Base-by-base conservation (phyloP, 1,284 basidiomycete genomes). In the Sporisorium exsertum region DNA sequence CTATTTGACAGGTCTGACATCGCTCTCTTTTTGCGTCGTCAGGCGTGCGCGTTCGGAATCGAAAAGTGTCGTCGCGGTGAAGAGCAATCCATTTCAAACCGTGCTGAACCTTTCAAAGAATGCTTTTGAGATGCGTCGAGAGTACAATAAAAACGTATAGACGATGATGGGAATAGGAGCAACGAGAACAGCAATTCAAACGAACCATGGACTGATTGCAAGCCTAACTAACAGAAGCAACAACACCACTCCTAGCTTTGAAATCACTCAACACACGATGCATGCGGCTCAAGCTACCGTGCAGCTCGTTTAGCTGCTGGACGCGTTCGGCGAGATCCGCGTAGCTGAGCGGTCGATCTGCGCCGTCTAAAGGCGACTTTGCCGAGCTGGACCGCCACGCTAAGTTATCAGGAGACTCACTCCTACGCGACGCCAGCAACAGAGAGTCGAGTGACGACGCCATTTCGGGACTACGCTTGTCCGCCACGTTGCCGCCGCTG, bases 221-320 rank as follows among this genome's bases (percentile, higher is more conserved):
- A 16, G 1, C 20, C 42, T 42, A 49, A 12, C 50, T 49, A 2
- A 37, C 32, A 26, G 37, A 22, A 33, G 58, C 54, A 20, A 43
- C 32, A 7, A 18, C 22, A 32, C 55, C 24, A 9, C n/a, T 20
- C 20, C 55, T 71, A 2, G 37, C 65, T 52, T 76, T 76, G 57
- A 68, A 74, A 18, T 73, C 75, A 15, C 55, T 56, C 45, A 77
- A 49, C 10, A 74, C 75, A n/a, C 55, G 43, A 51, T 77, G 66
- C 75, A 77, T 77, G 10, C 75, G 50, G 24, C 53, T 57, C 49
- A 77, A 51, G 33, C 75, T 71, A 9, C 71, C 75, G 55, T 77
- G 71, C 35, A 77, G 26, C 37, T 73, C 67, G 15, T 40, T 42
- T 3, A 70, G 32, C 43, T 67, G 51, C 26, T 60, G 46, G n/a